These are phyloP conservation scores for Westerdykella sp. DNA, from an alignment of 2,329 filamentous ascomycete species.

Conservation along the genomic window DNA sequence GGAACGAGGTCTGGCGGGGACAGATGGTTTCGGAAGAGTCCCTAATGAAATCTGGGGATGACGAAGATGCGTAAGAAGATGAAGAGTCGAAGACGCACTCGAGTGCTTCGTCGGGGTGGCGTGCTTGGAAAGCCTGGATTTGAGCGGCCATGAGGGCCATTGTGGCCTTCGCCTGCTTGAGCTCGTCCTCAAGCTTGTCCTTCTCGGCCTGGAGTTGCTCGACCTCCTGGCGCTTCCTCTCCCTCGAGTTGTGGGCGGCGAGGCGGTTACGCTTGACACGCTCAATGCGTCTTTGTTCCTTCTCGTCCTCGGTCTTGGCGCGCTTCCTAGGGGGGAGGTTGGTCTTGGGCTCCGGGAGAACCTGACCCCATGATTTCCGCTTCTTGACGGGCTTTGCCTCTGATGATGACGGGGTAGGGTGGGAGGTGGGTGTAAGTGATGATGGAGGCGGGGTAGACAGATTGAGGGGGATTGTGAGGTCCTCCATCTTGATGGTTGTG, in stretches of 20 bases:
- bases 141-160: slow-evolving; percentile 47
- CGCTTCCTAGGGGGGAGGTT: slow-evolving; percentile 93
- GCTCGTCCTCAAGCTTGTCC: slow-evolving; percentile 57
- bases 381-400: slow-evolving; percentile 69
- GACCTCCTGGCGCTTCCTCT: slow-evolving; percentile 85
- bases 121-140: slow-evolving; percentile 35
- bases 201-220: slow-evolving; percentile 70
- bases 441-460: slow-evolving; percentile 18
- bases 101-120: slow-evolving; percentile 26
- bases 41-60: slow-evolving; percentile 15
- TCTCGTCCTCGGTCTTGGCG: slow-evolving; percentile 97
- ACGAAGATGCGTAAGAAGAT: background rate
- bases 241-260: slow-evolving; percentile 91
- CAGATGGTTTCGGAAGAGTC: slow-evolving; percentile 24
- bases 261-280: slow-evolving; percentile 93
- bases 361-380: slow-evolving; percentile 97
- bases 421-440: slow-evolving; percentile 9
- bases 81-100: slow-evolving; percentile 15
- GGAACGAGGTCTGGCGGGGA: slow-evolving; percentile 27
- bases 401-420: slow-evolving; percentile 16
- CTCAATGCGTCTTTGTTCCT: slow-evolving; percentile 95
- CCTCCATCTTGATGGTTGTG: slow-evolving; percentile 40
- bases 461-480: slow-evolving; percentile 28
- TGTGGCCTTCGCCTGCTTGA: slow-evolving; percentile 50
- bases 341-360: slow-evolving; percentile 92